phyloP scores from a whole-genome alignment of 768 basidiomycete species.

The Amanita fuliginea region DNA sequence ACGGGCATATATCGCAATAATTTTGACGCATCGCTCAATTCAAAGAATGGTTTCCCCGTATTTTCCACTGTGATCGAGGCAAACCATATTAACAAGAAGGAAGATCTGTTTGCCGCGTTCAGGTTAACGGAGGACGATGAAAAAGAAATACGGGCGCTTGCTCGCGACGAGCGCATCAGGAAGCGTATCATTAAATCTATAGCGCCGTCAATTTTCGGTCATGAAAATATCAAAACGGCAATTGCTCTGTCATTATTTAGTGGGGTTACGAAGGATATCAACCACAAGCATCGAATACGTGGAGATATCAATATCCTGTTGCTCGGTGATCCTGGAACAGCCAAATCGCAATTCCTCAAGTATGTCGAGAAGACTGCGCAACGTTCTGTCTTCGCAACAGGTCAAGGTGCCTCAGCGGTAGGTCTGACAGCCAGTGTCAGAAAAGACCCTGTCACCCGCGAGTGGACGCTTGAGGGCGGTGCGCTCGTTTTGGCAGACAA shows the following conservation, averaged over 20 bases:
- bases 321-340: constrained; percentile 96
- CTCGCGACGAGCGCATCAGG: constrained; percentile 87
- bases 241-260: constrained; percentile 92
- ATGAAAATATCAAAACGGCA: constrained; percentile 98
- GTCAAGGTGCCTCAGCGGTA: constrained; percentile 96
- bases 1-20: constrained; percentile 98
- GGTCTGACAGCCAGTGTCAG: constrained; percentile 99
- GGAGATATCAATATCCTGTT: constrained; percentile 97
- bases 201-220: constrained; percentile 97
- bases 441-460: constrained; percentile 92
- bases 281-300: constrained; percentile 90
- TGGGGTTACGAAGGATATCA: constrained; percentile 92
- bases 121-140: constrained; percentile 96
- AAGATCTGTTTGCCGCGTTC: constrained; percentile 98
- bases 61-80: constrained; percentile 98
- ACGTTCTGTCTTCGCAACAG: constrained; percentile 95
- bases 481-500: constrained; percentile 98
- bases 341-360: constrained; percentile 98
- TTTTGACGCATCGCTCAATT: constrained; percentile 95
- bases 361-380: constrained; percentile 99
- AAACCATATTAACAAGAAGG: constrained; percentile 98
- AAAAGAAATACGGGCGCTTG: constrained; percentile 76
- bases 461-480: constrained; percentile 98
- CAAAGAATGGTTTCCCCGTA: constrained; percentile 98
- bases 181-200: constrained; percentile 98